Conservation (phyloP, 495 filamentous ascomycete species). For the Neurospora tetraspora region DNA sequence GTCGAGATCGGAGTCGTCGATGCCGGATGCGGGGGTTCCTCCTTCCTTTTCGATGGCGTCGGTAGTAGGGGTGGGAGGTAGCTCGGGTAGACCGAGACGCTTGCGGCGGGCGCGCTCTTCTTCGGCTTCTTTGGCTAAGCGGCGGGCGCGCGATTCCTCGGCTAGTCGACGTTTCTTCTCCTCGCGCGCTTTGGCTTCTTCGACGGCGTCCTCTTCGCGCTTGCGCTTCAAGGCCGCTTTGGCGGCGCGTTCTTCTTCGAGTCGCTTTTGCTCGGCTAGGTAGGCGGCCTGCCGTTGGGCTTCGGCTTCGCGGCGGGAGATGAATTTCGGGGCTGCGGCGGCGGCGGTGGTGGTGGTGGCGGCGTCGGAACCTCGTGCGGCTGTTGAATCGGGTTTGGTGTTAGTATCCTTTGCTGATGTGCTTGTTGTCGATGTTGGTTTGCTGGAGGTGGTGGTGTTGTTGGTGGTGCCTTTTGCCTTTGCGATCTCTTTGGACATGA, state of each 20-base stretch:
- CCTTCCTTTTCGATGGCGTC: slow-evolving; percentile 5
- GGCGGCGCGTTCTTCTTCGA: slow-evolving; percentile 58
- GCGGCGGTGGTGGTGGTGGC: background rate
- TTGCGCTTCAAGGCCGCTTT: slow-evolving; percentile 68
- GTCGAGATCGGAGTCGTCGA: slow-evolving; percentile 34
- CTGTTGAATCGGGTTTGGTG: slow-evolving; percentile 7
- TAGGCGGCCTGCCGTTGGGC: slow-evolving; percentile 73
- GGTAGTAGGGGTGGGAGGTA: slow-evolving; percentile 36
- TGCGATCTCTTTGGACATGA: slow-evolving; percentile 85
- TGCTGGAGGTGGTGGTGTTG: background rate
- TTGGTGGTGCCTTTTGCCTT: slow-evolving; percentile 47
- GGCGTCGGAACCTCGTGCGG: slow-evolving; percentile 1
- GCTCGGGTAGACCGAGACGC: slow-evolving; percentile 58
- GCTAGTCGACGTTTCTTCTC: slow-evolving; percentile 72
- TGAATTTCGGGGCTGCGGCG: slow-evolving; percentile 50
- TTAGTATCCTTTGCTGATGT: slow-evolving; percentile 33
- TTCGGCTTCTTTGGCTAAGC: slow-evolving; percentile 60
- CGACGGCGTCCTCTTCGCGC: slow-evolving; percentile 76
- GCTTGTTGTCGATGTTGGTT: slow-evolving; percentile 11
- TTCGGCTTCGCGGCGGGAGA: slow-evolving; percentile 80
- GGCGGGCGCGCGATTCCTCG: slow-evolving; percentile 58
- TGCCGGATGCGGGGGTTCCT: slow-evolving; percentile 10
- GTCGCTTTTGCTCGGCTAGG: slow-evolving; percentile 60
- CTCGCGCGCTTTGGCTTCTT: slow-evolving; percentile 55
- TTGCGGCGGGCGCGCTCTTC: slow-evolving; percentile 40